A percentile compares a stretch with the other conserved stretches of the same genome.
phyloP scores from a whole-genome alignment of 2,329 filamentous ascomycete genomes.

The Aspergillus fumigatiaffinis region DNA sequence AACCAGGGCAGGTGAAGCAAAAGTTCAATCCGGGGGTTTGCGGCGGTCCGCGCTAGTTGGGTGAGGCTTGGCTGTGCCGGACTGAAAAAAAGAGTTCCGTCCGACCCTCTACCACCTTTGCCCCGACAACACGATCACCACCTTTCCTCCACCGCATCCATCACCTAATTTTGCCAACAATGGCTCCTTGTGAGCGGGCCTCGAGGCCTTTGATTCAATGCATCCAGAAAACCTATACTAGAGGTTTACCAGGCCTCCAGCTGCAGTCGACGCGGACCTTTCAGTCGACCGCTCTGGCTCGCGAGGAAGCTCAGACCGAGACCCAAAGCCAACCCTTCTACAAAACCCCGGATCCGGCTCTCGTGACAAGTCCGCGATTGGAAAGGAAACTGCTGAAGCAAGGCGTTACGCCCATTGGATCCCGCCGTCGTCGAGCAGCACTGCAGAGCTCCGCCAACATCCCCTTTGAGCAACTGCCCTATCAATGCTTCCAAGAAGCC shows the following conservation, averaged over 20 bases:
- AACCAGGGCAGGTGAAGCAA: constrained; percentile 22
- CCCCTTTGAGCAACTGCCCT: constrained; percentile 90
- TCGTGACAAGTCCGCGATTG: constrained; percentile 60
- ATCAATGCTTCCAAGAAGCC: constrained; percentile 97
- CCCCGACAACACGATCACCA: constrained; percentile 18
- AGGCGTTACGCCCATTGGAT: constrained; percentile 72
- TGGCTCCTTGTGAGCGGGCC: constrained; percentile 42
- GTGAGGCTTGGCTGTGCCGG: constrained; percentile 29
- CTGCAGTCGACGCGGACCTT: constrained; percentile 44
- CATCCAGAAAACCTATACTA: constrained; percentile 34
- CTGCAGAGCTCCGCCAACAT: constrained; percentile 62
- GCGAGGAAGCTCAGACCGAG: constrained; percentile 45
- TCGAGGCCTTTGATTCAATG: constrained; percentile 42
- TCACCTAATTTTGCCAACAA: constrained; percentile 12
- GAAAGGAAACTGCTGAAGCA: constrained; percentile 66
- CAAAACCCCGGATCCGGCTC: constrained; percentile 57
- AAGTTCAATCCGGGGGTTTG: constrained; percentile 29
- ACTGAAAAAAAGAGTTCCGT: constrained; percentile 36
- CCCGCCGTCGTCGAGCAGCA: constrained; percentile 74
- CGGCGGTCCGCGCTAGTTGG: constrained; percentile 29
- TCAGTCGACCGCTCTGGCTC: constrained; percentile 42
- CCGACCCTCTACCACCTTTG: constrained; percentile 15
- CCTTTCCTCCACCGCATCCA: constrained; percentile 14
- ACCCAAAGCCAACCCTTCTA: constrained; percentile 37
- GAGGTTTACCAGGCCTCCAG: constrained; percentile 30